Evolutionary conservation across 768 basidiomycete species (phyloP).

Genomic region (Pleurotus platypus): DNA sequence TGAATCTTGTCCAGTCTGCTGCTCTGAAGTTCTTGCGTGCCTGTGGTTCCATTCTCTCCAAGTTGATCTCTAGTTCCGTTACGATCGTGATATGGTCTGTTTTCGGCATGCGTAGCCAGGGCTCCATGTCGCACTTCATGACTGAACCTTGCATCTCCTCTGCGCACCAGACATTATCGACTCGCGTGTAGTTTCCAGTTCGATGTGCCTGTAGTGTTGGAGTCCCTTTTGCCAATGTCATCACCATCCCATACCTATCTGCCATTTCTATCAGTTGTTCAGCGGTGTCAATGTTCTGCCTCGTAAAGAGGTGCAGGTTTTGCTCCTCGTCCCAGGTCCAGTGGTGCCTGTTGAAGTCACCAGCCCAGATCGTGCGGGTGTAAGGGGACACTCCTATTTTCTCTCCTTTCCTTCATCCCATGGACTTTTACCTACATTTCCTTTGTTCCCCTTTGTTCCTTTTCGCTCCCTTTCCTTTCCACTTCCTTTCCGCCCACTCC

Average conservation of each 20-base stretch:
- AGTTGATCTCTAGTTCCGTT: conserved; percentile 17
- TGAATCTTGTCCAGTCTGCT: conserved; percentile 20
- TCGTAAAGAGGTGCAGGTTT: conserved; percentile 24
- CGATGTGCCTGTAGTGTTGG: conserved; percentile 4
- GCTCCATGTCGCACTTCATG: conserved; percentile 20
- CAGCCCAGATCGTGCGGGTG: conserved; percentile 19
- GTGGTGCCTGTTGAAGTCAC: conserved; percentile 39
- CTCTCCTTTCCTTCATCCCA: too few species aligned
- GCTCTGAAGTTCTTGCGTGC: conserved; percentile 16
- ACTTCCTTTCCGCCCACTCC: too few species aligned
- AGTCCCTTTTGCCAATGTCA: conserved; percentile 23
- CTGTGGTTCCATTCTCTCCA: neutral
- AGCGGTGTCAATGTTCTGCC: conserved; percentile 1
- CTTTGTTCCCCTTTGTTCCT: too few species aligned
- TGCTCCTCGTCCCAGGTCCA: conserved; percentile 29
- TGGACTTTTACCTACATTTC: too few species aligned
- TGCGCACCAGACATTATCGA: conserved; percentile 14
- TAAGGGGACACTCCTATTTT: too few species aligned
- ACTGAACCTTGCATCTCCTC: conserved; percentile 12
- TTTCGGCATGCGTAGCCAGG: conserved; percentile 5
- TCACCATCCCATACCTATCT: conserved; percentile 17
- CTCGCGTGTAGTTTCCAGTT: too few species aligned
- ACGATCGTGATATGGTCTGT: conserved; percentile 32
- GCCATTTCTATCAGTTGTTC: conserved; percentile 12
- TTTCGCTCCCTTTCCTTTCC: too few species aligned